Percentiles rank a stretch among this genome's conserved stretches.
Evolutionary conservation across 768 basidiomycete species (phyloP).

Genomic region (Aureoboletus auriporus): DNA sequence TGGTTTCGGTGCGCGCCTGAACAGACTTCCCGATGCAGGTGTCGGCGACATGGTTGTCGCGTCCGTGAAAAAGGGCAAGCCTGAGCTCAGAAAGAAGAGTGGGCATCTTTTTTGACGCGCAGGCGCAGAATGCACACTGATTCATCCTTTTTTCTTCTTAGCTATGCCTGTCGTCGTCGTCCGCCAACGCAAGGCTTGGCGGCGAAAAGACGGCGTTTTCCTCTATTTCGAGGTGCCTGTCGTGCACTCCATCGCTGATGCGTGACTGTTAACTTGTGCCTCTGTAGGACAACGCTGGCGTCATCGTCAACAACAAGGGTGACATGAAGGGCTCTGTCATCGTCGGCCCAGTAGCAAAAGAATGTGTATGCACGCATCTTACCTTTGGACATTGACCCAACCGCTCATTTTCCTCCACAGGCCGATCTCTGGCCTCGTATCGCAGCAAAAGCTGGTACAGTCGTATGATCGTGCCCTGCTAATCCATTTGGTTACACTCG

Average conservation of each 20-base stretch:
- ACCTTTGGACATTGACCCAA: not conserved
- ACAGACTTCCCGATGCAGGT: conserved; percentile 95
- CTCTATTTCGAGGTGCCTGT: conserved; percentile 87
- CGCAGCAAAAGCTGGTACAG: conserved; percentile 74
- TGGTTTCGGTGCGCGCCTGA: conserved; percentile 93
- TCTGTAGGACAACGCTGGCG: conserved; percentile 85
- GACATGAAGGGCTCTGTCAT: conserved; percentile 99
- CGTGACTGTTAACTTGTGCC: not conserved
- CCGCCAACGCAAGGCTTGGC: conserved; percentile 98
- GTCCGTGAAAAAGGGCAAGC: conserved; percentile 99
- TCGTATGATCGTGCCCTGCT: conserved; percentile 59
- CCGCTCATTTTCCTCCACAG: not conserved
- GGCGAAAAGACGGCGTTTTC: conserved; percentile 97
- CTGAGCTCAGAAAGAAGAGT: conserved; percentile 99
- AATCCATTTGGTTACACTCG: not conserved
- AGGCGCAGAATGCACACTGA: not conserved
- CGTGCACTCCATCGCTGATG: too few species aligned
- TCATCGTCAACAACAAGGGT: conserved; percentile 97
- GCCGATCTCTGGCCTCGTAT: conserved; percentile 99
- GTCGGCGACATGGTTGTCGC: conserved; percentile 95
- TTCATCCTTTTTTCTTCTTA: conserved; percentile 26
- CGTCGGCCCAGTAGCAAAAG: conserved; percentile 97
- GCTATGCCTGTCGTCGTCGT: conserved; percentile 97
- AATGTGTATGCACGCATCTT: conserved; percentile 69
- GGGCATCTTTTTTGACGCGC: conserved; percentile 31